Evolutionary conservation across 139 green algal species (phyloP).

Genomic region (Ettlia oleoabundans): DNA sequence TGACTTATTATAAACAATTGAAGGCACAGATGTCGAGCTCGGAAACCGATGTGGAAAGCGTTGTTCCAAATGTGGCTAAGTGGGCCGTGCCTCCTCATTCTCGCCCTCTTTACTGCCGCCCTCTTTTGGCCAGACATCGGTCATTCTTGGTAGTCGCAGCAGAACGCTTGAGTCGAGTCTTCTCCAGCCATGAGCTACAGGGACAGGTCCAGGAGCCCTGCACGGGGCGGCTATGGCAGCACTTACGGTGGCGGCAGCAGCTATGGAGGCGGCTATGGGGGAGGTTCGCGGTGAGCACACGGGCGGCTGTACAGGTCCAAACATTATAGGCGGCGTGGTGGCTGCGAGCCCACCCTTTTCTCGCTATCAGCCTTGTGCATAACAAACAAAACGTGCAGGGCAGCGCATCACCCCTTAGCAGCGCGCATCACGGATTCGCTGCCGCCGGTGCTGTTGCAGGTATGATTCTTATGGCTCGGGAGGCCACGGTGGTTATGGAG

Average conservation of each 20-base stretch:
- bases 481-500: slow-evolving; percentile 32
- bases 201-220: slow-evolving; percentile 15
- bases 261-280: slow-evolving; percentile 36
- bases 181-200: slow-evolving; percentile 46
- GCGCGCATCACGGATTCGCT: no score
- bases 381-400: not conserved
- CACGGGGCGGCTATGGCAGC: slow-evolving; percentile 8
- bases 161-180: no score
- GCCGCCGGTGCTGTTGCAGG: no score
- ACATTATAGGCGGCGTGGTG: no score
- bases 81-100: no score
- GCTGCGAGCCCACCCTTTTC: not conserved
- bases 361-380: no score
- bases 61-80: no score
- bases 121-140: not conserved
- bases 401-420: not conserved
- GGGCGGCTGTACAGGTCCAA: slow-evolving; percentile 23
- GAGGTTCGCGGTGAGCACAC: slow-evolving; percentile 28
- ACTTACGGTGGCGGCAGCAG: not conserved
- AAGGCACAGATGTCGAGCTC: no score
- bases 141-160: not conserved
- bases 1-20: no score
- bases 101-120: no score
- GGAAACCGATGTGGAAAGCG: no score
- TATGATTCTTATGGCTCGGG: slow-evolving; percentile 29